Conservation (phyloP, 2,329 filamentous ascomycete species). For the Alternaria conjuncta region DNA sequence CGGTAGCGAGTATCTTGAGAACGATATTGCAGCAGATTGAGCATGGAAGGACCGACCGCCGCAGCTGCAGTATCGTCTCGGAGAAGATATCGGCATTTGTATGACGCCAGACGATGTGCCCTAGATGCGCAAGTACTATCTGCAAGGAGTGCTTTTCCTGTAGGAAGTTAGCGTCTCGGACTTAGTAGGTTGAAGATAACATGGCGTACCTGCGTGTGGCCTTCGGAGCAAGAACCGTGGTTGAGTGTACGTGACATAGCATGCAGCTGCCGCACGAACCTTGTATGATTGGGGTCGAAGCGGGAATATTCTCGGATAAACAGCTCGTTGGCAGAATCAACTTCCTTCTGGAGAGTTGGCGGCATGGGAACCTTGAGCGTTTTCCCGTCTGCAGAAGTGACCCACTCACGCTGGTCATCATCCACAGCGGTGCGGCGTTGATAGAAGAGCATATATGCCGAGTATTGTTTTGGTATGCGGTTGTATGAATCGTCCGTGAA, state of each 20-base stretch:
- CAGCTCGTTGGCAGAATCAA: slow-evolving; percentile 73
- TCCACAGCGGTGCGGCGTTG: slow-evolving; percentile 75
- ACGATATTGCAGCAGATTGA: slow-evolving; percentile 63
- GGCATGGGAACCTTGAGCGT: slow-evolving; percentile 57
- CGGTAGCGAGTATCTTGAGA: slow-evolving; percentile 66
- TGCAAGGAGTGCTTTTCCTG: slow-evolving; percentile 61
- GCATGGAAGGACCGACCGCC: slow-evolving; percentile 59
- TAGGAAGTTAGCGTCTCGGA: not conserved
- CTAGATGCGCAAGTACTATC: slow-evolving; percentile 69
- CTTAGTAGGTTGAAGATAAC: not conserved
- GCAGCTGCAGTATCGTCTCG: slow-evolving; percentile 60
- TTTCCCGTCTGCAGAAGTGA: slow-evolving; percentile 52
- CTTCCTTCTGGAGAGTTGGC: slow-evolving; percentile 57
- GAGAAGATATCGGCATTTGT: slow-evolving; percentile 72
- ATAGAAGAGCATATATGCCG: slow-evolving; percentile 98
- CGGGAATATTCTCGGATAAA: slow-evolving; percentile 80
- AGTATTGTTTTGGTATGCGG: slow-evolving; percentile 53
- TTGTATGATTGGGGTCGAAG: slow-evolving; percentile 73
- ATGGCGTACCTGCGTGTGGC: slow-evolving; percentile 42
- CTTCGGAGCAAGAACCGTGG: slow-evolving; percentile 56
- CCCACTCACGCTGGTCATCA: slow-evolving; percentile 36
- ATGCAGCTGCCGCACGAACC: slow-evolving; percentile 70
- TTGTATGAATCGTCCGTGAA: slow-evolving; percentile 41
- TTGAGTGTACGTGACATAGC: slow-evolving; percentile 61
- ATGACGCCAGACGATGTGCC: slow-evolving; percentile 75